Conservation (phyloP, 2,329 filamentous ascomycete genomes). For the Aaosphaeria arxii region DNA sequence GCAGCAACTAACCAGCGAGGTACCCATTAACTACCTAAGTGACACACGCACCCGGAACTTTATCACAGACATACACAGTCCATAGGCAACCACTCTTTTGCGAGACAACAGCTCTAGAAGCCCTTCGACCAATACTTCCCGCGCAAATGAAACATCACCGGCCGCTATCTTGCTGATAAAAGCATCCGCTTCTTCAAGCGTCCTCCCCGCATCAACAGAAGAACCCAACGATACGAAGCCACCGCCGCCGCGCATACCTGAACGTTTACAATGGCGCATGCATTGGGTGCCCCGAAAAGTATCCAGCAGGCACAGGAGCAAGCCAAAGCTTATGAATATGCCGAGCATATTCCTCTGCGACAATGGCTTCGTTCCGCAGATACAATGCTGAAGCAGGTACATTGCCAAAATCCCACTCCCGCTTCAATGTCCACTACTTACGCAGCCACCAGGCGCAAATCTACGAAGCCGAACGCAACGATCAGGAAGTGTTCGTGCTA, state of each 20-base stretch:
- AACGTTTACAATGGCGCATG: slow-evolving; percentile 19
- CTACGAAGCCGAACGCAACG: slow-evolving; percentile 81
- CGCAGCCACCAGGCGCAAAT: slow-evolving; percentile 64
- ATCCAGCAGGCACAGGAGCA: slow-evolving; percentile 73
- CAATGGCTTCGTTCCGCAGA: slow-evolving; percentile 81
- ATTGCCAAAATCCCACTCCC: slow-evolving; percentile 15
- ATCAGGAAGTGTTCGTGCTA: slow-evolving; percentile 84
- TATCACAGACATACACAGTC: slow-evolving; percentile 17
- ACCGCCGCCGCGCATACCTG: neutral
- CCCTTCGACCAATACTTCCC: slow-evolving; percentile 4
- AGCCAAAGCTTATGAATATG: slow-evolving; percentile 80
- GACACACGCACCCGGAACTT: neutral
- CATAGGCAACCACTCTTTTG: slow-evolving; percentile 3
- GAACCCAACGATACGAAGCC: slow-evolving; percentile 7
- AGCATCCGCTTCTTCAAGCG: slow-evolving; percentile 1
- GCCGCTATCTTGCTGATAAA: slow-evolving; percentile 18
- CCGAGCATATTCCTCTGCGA: slow-evolving; percentile 70
- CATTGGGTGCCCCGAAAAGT: slow-evolving; percentile 56
- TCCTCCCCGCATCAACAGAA: no score
- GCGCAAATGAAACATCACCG: slow-evolving; percentile 29
- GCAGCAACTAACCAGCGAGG: no score
- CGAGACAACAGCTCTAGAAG: neutral
- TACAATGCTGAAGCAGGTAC: slow-evolving; percentile 76
- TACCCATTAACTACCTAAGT: no score
- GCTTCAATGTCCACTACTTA: slow-evolving; percentile 9